These are phyloP conservation scores for Coemansia sp. DNA, from an alignment of 192 early-diverging fungal genomes.

Conservation along the genomic window DNA sequence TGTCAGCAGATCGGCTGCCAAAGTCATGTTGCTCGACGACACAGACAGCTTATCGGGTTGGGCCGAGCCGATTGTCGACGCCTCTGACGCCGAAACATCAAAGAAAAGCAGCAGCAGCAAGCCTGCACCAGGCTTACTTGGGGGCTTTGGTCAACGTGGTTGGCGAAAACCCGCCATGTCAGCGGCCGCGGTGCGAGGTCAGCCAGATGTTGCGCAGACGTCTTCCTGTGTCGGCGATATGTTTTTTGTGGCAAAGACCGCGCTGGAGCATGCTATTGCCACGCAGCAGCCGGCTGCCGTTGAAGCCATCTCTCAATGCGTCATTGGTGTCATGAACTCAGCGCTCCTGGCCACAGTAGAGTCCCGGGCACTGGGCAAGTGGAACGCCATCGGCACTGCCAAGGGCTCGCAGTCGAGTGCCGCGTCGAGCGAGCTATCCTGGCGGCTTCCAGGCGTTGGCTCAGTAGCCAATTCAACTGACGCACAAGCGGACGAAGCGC, in stretches of 20 bases:
- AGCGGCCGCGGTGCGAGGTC: background rate
- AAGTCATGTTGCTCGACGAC: conserved; percentile 50
- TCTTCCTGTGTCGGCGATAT: conserved; percentile 84
- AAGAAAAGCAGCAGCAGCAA: background rate
- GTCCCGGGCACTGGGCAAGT: conserved; percentile 25
- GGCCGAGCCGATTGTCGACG: conserved; percentile 12
- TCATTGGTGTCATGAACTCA: conserved; percentile 52
- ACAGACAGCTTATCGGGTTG: conserved; percentile 32
- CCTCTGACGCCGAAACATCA: background rate
- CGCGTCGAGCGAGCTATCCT: conserved; percentile 1
- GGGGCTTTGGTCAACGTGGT: background rate
- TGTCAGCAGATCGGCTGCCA: conserved; percentile 28
- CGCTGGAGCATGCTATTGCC: conserved; percentile 68
- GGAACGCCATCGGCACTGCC: background rate
- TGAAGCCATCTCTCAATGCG: conserved; percentile 66
- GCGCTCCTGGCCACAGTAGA: conserved; percentile 30
- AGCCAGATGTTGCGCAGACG: conserved; percentile 19
- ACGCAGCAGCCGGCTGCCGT: conserved; percentile 70
- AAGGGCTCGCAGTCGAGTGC: background rate
- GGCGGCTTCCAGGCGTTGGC: conserved; percentile 26
- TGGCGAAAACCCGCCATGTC: background rate
- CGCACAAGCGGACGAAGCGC: background rate
- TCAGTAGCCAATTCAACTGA: background rate
- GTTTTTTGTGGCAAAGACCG: conserved; percentile 86
- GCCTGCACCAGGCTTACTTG: background rate